These are phyloP conservation scores for Rusavskia elegans DNA, from an alignment of 495 filamentous ascomycete genomes.

Conservation along the genomic window DNA sequence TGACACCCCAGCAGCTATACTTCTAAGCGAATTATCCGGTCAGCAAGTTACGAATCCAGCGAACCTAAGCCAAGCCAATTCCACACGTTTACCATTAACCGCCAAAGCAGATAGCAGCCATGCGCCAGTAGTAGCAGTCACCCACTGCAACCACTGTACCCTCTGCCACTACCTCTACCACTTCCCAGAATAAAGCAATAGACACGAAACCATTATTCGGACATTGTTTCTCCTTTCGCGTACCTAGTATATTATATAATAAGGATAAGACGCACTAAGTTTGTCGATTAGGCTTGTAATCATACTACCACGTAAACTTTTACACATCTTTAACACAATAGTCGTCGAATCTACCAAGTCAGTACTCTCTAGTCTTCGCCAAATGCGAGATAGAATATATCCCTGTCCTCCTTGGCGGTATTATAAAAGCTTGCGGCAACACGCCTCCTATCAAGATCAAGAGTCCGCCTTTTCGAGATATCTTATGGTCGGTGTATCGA, in stretches of 20 bases:
- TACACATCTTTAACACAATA: not conserved
- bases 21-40: too few species aligned
- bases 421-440: constrained; percentile 52
- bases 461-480: constrained; percentile 28
- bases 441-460: constrained; percentile 49
- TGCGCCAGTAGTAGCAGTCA: too few species aligned
- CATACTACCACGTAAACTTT: not conserved
- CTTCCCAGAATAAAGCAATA: too few species aligned
- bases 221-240: constrained; percentile 55
- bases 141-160: too few species aligned
- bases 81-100: too few species aligned
- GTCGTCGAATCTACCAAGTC: not conserved
- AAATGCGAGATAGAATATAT: constrained; percentile 44
- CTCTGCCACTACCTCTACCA: too few species aligned
- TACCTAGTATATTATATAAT: constrained; percentile 49
- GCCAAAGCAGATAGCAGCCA: too few species aligned
- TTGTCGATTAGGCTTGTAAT: too few species aligned
- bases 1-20: too few species aligned
- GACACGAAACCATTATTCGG: too few species aligned
- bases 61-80: too few species aligned
- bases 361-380: constrained; percentile 48
- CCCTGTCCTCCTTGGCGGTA: constrained; percentile 52
- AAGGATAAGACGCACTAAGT: not conserved
- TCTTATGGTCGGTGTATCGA: not conserved
- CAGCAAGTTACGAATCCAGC: too few species aligned